Conservation (phyloP, 345 rosid genomes). For the Murraya paniculata region DNA sequence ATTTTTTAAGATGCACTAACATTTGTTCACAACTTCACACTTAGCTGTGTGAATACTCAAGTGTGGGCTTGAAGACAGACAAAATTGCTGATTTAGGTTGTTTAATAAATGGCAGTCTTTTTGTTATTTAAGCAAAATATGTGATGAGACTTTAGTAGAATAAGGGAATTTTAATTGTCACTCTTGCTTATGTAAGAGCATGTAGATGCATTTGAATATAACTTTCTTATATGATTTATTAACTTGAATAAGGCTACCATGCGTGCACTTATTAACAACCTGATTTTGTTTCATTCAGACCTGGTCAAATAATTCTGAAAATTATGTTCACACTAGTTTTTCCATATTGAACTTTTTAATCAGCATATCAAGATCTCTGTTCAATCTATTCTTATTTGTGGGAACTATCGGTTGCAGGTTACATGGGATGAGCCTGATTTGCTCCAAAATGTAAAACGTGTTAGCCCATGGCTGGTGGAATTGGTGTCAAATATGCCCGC, state of each 20-base stretch:
- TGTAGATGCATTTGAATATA: neutral
- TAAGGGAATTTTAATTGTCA: neutral
- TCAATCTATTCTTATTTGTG: conserved; percentile 17
- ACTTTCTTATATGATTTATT: neutral
- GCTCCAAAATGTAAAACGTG: conserved; percentile 69
- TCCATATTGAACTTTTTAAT: neutral
- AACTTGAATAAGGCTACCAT: neutral
- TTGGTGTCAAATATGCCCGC: conserved; percentile 69
- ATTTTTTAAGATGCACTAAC: neutral
- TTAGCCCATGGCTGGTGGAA: conserved; percentile 78
- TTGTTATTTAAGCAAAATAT: neutral
- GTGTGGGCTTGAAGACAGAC: neutral
- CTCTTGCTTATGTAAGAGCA: neutral
- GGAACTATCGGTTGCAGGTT: conserved; percentile 35
- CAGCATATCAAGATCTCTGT: neutral
- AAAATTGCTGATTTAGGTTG: neutral
- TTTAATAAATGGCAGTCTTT: neutral
- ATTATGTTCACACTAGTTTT: neutral
- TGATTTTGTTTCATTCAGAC: neutral
- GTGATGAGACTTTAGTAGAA: neutral
- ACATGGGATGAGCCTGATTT: conserved; percentile 80
- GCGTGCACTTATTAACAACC: neutral
- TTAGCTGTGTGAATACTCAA: neutral
- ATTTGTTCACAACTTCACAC: neutral
- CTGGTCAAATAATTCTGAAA: conserved; percentile 10